A percentile compares a stretch with the other conserved stretches of the same genome.
phyloP scores from a whole-genome alignment of 495 filamentous ascomycete genomes.

The Penicillium turbatum region DNA sequence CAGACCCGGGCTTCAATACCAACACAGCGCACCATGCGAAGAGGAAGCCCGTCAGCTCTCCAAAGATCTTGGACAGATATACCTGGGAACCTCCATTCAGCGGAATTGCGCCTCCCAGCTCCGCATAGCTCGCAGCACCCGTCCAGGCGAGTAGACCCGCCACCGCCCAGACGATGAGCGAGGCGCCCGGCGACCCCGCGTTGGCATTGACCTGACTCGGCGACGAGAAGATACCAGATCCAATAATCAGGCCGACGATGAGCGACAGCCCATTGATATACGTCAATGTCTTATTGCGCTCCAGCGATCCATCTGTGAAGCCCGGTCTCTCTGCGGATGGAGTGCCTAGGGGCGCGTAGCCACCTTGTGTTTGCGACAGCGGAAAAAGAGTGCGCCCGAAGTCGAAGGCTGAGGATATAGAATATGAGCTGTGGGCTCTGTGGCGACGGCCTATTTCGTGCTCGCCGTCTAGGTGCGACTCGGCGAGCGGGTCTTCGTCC shows the following conservation, averaged over 20 bases:
- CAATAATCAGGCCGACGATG: constrained; percentile 89
- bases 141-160: constrained; percentile 94
- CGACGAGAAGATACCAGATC: constrained; percentile 95
- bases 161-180: constrained; percentile 83
- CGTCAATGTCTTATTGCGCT: constrained; percentile 92
- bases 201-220: constrained; percentile 91
- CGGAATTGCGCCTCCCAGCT: constrained; percentile 92
- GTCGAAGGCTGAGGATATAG: constrained; percentile 88
- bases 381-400: constrained; percentile 89
- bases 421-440: constrained; percentile 68
- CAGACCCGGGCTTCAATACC: constrained; percentile 87
- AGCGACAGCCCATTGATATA: constrained; percentile 90
- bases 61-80: constrained; percentile 93
- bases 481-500: constrained; percentile 73
- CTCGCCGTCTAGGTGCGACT: constrained; percentile 46
- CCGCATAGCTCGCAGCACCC: constrained; percentile 91
- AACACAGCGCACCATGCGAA: constrained; percentile 96
- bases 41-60: constrained; percentile 83
- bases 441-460: constrained; percentile 42
- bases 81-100: constrained; percentile 91
- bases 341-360: constrained; percentile 78
- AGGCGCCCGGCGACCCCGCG: constrained; percentile 87
- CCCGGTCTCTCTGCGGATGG: constrained; percentile 52
- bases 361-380: constrained; percentile 75
- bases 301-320: constrained; percentile 57